Evolutionary conservation across 495 filamentous ascomycete genomes (phyloP).

Genomic region (Talaromyces trachyspermus): DNA sequence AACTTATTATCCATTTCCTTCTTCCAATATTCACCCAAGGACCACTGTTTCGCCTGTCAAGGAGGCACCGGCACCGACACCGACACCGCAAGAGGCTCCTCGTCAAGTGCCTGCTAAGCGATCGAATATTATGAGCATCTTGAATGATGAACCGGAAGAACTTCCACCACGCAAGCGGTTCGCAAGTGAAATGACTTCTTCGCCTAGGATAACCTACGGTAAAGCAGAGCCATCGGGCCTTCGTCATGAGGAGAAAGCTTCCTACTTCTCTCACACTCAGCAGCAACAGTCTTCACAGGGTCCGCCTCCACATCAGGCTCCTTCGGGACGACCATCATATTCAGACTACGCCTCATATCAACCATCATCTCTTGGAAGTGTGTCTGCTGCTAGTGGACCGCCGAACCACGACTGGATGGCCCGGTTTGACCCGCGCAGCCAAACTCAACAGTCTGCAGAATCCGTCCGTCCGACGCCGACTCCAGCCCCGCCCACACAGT

Average conservation of each 20-base stretch:
- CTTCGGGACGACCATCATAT: slow-evolving; percentile 18
- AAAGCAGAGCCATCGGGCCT: slow-evolving; percentile 13
- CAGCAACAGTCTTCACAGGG: slow-evolving; percentile 3
- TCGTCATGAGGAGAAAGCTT: slow-evolving; percentile 9
- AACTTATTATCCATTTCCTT: not conserved
- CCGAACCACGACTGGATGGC: slow-evolving; percentile 41
- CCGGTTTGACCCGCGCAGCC: slow-evolving; percentile 36
- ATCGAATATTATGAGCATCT: slow-evolving; percentile 52
- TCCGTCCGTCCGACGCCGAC: slow-evolving; percentile 16
- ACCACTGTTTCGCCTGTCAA: slow-evolving; percentile 30
- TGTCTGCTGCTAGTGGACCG: slow-evolving; percentile 15
- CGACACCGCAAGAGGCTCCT: slow-evolving; percentile 35
- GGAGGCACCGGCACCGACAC: slow-evolving; percentile 30
- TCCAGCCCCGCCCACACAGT: slow-evolving; percentile 22
- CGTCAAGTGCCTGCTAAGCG: slow-evolving; percentile 47
- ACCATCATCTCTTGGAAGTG: slow-evolving; percentile 12
- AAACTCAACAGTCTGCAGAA: slow-evolving; percentile 11
- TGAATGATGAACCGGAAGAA: slow-evolving; percentile 52
- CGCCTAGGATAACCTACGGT: slow-evolving; percentile 22
- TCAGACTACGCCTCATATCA: slow-evolving; percentile 30
- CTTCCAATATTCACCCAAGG: slow-evolving; percentile 3
- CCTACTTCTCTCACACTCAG: slow-evolving; percentile 6
- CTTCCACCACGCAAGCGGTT: slow-evolving; percentile 46
- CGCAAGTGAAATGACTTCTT: slow-evolving; percentile 30
- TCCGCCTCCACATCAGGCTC: not conserved